These are phyloP conservation scores for Simplicillium sp. DNA, from an alignment of 2,329 filamentous ascomycete genomes.

Conservation along the genomic window DNA sequence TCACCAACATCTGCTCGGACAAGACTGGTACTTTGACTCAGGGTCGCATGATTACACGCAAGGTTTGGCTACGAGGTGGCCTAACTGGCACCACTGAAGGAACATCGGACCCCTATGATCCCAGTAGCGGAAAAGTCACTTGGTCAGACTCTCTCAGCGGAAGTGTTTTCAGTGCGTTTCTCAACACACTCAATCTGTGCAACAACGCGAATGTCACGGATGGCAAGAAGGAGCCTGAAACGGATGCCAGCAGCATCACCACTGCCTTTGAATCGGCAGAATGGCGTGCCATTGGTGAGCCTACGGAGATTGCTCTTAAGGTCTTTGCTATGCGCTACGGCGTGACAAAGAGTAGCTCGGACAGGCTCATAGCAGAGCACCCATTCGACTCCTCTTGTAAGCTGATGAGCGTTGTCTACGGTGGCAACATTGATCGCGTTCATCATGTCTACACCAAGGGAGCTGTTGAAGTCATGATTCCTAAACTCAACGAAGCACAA, in stretches of 20 bases:
- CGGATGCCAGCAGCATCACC: slow-evolving; percentile 36
- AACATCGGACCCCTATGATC: slow-evolving; percentile 51
- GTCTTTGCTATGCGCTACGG: slow-evolving; percentile 64
- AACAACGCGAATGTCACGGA: slow-evolving; percentile 47
- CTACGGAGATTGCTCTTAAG: slow-evolving; percentile 66
- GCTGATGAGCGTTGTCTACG: slow-evolving; percentile 64
- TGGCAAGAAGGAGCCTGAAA: slow-evolving; percentile 34
- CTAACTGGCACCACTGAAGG: slow-evolving; percentile 43
- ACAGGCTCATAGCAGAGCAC: slow-evolving; percentile 51
- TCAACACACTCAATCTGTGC: slow-evolving; percentile 49
- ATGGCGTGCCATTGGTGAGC: slow-evolving; percentile 56
- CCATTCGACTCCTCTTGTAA: slow-evolving; percentile 68
- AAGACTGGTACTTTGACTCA: slow-evolving; percentile 61
- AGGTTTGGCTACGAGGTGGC: slow-evolving; percentile 49
- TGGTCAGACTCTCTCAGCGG: slow-evolving; percentile 32
- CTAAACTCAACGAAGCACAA: slow-evolving; percentile 37
- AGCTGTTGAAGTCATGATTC: slow-evolving; percentile 47
- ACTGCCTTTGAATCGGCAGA: slow-evolving; percentile 30
- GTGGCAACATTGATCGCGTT: slow-evolving; percentile 20
- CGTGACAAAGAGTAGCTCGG: slow-evolving; percentile 33
- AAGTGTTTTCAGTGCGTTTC: slow-evolving; percentile 33
- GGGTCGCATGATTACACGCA: slow-evolving; percentile 56
- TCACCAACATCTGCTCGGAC: slow-evolving; percentile 64
- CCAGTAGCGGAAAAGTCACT: slow-evolving; percentile 42
- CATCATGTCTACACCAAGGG: slow-evolving; percentile 46